Base-by-base conservation (phyloP, 768 basidiomycete species). In the Stropharia rugosoannulata region DNA sequence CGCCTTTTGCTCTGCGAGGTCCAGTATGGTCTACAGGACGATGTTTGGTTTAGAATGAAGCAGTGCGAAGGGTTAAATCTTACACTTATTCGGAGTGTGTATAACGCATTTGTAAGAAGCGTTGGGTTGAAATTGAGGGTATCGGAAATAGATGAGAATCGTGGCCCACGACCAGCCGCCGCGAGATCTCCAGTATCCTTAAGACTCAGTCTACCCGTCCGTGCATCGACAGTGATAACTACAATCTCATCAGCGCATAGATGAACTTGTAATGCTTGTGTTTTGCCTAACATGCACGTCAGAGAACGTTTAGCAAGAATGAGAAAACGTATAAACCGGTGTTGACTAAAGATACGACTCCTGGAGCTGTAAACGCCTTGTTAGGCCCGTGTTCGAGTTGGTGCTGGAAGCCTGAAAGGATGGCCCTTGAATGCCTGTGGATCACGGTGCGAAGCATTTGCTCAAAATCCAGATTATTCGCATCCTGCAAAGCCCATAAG, bases 1-100 rank as follows among this genome's bases (percentile, higher is more conserved):
- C n/a, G 88, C 90, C 64, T 93, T 94, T 68, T 90, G 88, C 67
- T 95, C 92, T 9, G 87, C 82, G 13, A 88, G 78, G 53, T 93
- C 90, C 41, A 82, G 77, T 57, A 95, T 92, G 5, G 92, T 92
- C 94, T 95, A 12, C 46, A 38, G 38, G 27, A 12, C 22, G 48
- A 16, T 22, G n/a, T 35, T 56, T 29, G n/a, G 35, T 57, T 29
- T 35, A 47, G 5, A 22, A 12, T 13, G 16, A 32, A 6, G 29
- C 18, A 4, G 22, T 39, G 19, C 27, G 5, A 29, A 19, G 50
- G 36, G 29, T 51, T 18, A 41, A 5, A 13, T 70, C 87, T 61
- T 60, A 95, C 93, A 35, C 76, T 73, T 25, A 86, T 74, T 50
- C 91, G 80, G 42, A 95, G 66, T 51, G 73, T 72, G 37, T 82